These are phyloP conservation scores for Hymenoscyphus scutula DNA, from an alignment of 2,329 filamentous ascomycete genomes.

Conservation along the genomic window DNA sequence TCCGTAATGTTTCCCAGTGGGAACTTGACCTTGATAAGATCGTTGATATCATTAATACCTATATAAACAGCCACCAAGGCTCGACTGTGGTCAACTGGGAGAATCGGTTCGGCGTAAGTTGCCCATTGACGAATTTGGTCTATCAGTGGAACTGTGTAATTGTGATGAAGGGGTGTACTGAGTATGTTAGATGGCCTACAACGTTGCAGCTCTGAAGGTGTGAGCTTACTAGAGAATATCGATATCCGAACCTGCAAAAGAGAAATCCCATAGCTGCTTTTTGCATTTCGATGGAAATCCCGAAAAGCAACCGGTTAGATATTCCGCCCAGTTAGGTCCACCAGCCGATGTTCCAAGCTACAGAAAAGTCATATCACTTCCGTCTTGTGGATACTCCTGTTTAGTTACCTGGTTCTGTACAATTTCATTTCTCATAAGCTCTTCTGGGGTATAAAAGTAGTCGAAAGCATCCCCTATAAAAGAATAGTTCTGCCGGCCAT, in stretches of 20 bases:
- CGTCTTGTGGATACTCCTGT: too few relatives aligned
- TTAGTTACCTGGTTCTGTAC: slow-evolving; percentile 46
- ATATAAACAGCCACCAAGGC: slow-evolving; percentile 53
- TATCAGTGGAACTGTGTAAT: slow-evolving; percentile 48
- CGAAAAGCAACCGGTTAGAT: slow-evolving; percentile 49
- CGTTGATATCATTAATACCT: slow-evolving; percentile 55
- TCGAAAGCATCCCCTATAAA: slow-evolving; percentile 54
- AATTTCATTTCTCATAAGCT: slow-evolving; percentile 48
- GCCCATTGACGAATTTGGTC: slow-evolving; percentile 51
- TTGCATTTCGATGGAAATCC: slow-evolving; percentile 45
- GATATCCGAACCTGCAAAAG: slow-evolving; percentile 53
- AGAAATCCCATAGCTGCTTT: slow-evolving; percentile 54
- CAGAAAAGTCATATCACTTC: not conserved
- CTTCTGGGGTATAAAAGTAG: slow-evolving; percentile 43
- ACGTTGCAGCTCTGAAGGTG: too few relatives aligned
- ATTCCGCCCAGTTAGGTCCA: slow-evolving; percentile 55
- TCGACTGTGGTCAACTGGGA: slow-evolving; percentile 35
- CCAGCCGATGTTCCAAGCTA: slow-evolving; percentile 49
- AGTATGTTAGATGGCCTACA: too few relatives aligned
- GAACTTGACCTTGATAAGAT: slow-evolving; percentile 44
- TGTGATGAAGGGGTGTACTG: slow-evolving; percentile 49
- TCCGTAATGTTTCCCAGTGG: slow-evolving; percentile 37
- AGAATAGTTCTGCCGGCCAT: slow-evolving; percentile 49
- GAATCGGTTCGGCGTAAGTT: slow-evolving; percentile 38
- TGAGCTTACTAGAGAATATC: slow-evolving; percentile 39